Conservation (phyloP, 352 stramenopile genomes). For the Globisporangium cederbergense region DNA sequence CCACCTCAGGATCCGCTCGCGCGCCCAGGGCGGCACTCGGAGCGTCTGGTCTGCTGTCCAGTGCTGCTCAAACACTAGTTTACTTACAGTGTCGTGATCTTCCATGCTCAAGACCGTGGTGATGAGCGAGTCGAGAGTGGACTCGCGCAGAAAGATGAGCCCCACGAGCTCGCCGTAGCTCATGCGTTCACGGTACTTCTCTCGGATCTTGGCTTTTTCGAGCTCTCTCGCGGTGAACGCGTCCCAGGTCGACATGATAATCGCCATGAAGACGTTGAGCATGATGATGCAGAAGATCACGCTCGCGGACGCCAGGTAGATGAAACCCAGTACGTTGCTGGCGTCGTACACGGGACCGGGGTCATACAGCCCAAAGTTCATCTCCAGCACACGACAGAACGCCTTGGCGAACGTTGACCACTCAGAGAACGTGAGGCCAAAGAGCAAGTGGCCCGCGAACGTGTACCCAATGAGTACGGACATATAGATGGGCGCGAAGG, state of each 20-base stretch:
- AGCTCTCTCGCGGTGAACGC: constrained; percentile 43
- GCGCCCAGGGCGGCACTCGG: not conserved
- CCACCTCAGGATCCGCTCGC: constrained; percentile 7
- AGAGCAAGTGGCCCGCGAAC: constrained; percentile 63
- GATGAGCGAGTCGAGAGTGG: constrained; percentile 51
- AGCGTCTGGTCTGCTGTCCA: constrained; percentile 15
- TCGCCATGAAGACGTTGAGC: constrained; percentile 80
- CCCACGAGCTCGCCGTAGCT: constrained; percentile 27
- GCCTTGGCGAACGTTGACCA: constrained; percentile 59
- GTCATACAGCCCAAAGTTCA: constrained; percentile 74
- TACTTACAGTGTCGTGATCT: constrained; percentile 16
- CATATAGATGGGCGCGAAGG: constrained; percentile 70
- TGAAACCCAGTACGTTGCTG: constrained; percentile 47
- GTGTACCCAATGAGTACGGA: constrained; percentile 61
- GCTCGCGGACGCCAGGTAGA: constrained; percentile 65
- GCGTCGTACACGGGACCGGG: constrained; percentile 66
- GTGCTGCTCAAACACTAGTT: constrained; percentile 16
- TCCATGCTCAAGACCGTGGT: constrained; percentile 39
- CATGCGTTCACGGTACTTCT: constrained; percentile 39
- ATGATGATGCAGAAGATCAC: constrained; percentile 76
- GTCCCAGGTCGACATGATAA: constrained; percentile 77
- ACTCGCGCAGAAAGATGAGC: constrained; percentile 47
- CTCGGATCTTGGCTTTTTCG: constrained; percentile 40
- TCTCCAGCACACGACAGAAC: constrained; percentile 69
- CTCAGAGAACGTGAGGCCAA: constrained; percentile 55